A percentile compares a stretch with the other conserved stretches of the same genome.
Conservation (phyloP, 2,329 filamentous ascomycete genomes). For the Aotearoamyces nothofagi region DNA sequence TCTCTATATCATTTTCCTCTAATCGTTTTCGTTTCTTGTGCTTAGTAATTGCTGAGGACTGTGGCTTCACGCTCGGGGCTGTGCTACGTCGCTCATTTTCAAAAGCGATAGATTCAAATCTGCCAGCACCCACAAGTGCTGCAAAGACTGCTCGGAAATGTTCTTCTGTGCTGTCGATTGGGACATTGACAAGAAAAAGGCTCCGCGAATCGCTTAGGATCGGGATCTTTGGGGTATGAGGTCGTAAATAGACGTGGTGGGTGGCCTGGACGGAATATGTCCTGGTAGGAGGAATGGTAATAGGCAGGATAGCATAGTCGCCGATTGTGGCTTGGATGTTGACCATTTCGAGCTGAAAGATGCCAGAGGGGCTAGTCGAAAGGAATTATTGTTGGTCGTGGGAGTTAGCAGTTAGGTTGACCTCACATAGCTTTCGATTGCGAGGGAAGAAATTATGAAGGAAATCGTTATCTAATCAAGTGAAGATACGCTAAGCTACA, state of each 20-base stretch:
- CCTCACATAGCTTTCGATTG: too few relatives aligned
- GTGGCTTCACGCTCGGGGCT: conserved; percentile 26
- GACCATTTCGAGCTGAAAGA: too few relatives aligned
- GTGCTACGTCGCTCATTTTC: conserved; percentile 37
- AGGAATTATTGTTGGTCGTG: too few relatives aligned
- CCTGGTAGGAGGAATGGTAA: conserved; percentile 24
- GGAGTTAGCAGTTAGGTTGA: too few relatives aligned
- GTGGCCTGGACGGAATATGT: conserved; percentile 46
- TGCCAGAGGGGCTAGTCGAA: too few relatives aligned
- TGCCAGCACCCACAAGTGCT: conserved; percentile 57
- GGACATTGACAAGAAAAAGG: conserved; percentile 83
- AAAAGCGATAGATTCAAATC: conserved; percentile 67
- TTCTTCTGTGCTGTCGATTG: conserved; percentile 64
- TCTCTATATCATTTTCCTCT: conserved; percentile 34
- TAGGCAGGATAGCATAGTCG: conserved; percentile 16
- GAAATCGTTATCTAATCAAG: too few relatives aligned
- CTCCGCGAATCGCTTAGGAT: conserved; percentile 61
- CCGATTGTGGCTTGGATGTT: conserved; percentile 8
- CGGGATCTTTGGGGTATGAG: conserved; percentile 65
- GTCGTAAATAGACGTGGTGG: conserved; percentile 79
- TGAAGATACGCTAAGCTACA: too few relatives aligned
- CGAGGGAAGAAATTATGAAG: too few relatives aligned
- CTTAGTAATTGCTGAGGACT: conserved; percentile 23
- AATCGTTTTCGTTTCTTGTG: conserved; percentile 34
- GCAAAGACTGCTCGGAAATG: conserved; percentile 67